Base-by-base conservation (phyloP, 352 stramenopile species). In the Aphanomyces stellatus region DNA sequence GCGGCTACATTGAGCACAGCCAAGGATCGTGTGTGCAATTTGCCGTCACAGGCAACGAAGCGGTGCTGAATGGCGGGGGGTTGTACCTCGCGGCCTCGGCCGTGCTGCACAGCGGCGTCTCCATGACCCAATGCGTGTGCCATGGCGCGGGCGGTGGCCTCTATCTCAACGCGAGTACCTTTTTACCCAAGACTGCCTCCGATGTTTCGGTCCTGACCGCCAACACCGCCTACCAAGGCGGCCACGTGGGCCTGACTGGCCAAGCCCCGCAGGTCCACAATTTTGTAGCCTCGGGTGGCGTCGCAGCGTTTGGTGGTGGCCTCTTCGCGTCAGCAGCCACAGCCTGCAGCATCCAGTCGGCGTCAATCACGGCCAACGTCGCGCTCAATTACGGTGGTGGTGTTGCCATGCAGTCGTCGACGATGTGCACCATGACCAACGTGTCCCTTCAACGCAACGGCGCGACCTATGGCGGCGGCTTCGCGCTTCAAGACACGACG, bases 1-100 rank as follows among this genome's bases (percentile, higher is more conserved):
- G 78, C 0, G 11, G 78, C 2, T 80, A 77, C 37, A 4, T 84
- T 7, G 31, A 62, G 3, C 19, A 57, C 17, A 77, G 69, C 11
- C 62, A 49, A 43, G 35, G 40, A 1, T 28, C 35, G 13, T 11
- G 51, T 2, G 22, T 25, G n/a, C 22, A 35, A 4, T 37, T 10
- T 15, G 13, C 2, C 6, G 1, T 65, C 4, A n/a, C 7, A 4
- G 33, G 4, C 15, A 65, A 41, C 34, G 25, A 5, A 22, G 41
- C 28, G 24, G 27, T 4, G 15, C 28, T 51, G 4, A 25, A 15
- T 11, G 57, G 57, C 4, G 57, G 57, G n/a, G 57, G 3, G 51
- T 78, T 4, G 19, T 62, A 4, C 53, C 55, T 5, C 19, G 61
- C 2, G 13, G 40, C n/a, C n/a, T 19, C 22, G 15, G 11, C 19